These are phyloP conservation scores for Pyrenopolyporus hunteri DNA, from an alignment of 495 filamentous ascomycete species.

Conservation along the genomic window DNA sequence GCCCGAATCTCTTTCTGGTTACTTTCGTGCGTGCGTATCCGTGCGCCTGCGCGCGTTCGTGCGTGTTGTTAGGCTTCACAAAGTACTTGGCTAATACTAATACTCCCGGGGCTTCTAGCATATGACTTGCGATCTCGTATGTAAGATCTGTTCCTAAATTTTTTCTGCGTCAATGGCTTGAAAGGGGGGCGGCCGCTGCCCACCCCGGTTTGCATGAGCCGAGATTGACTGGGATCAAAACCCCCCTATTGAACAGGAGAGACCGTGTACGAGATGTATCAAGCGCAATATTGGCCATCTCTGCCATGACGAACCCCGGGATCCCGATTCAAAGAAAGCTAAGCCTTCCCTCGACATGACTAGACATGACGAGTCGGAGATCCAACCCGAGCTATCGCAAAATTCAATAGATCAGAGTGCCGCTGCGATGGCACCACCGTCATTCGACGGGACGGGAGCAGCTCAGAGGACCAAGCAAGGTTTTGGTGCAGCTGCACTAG, in stretches of 20 bases:
- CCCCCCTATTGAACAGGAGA: constrained; percentile 70
- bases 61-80: constrained; percentile 37
- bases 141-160: constrained; percentile 60
- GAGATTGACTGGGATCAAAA: constrained; percentile 43
- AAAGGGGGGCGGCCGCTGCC: too few relatives aligned
- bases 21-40: constrained; percentile 16
- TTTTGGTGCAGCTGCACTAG: constrained; percentile 50
- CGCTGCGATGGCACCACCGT: constrained; percentile 49
- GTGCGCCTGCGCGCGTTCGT: constrained; percentile 30
- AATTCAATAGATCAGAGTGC: constrained; percentile 49
- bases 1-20: constrained; percentile 27
- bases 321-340: constrained; percentile 65
- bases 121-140: constrained; percentile 99
- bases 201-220: constrained; percentile 39
- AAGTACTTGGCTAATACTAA: constrained; percentile 34
- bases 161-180: constrained; percentile 51
- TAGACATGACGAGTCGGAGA: constrained; percentile 45
- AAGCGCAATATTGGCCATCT: constrained; percentile 99
- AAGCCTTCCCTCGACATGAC: constrained; percentile 70
- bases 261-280: constrained; percentile 96
- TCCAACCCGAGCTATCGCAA: constrained; percentile 49
- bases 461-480: constrained; percentile 49
- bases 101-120: constrained; percentile 67
- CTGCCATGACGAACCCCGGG: constrained; percentile 97
- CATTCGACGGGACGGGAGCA: constrained; percentile 48